Conservation (phyloP, 345 rosid genomes). For the Linum lewisii region DNA sequence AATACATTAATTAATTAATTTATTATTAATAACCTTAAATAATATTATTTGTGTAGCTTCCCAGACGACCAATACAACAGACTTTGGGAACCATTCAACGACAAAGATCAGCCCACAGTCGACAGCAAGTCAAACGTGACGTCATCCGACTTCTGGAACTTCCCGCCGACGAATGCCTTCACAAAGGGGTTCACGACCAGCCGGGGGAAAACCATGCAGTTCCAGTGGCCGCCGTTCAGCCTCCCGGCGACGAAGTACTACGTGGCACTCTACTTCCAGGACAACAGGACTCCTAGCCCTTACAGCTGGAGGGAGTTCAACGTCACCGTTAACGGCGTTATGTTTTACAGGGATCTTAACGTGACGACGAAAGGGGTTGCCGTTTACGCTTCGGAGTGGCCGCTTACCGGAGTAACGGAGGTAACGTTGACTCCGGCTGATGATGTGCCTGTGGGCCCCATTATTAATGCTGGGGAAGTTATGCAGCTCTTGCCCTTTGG, state of each 20-base stretch:
- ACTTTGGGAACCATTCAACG: slow-evolving; percentile 65
- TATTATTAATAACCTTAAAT: not conserved
- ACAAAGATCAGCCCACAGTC: slow-evolving; percentile 26
- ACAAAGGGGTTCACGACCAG: slow-evolving; percentile 41
- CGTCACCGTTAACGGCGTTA: slow-evolving; percentile 52
- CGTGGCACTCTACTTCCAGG: slow-evolving; percentile 77
- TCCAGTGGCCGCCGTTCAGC: slow-evolving; percentile 49
- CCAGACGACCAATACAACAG: slow-evolving; percentile 66
- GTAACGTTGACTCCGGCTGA: slow-evolving; percentile 45
- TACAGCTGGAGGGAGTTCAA: slow-evolving; percentile 70
- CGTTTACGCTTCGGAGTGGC: slow-evolving; percentile 59
- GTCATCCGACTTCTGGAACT: slow-evolving; percentile 58
- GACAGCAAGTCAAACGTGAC: slow-evolving; percentile 28
- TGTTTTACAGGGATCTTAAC: slow-evolving; percentile 44
- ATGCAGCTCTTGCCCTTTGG: slow-evolving; percentile 60
- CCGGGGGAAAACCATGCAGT: slow-evolving; percentile 39
- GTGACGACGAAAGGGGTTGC: slow-evolving; percentile 56
- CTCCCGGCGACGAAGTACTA: slow-evolving; percentile 62
- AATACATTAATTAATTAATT: too few relatives aligned
- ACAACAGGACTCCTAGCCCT: slow-evolving; percentile 42
- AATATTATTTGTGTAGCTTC: slow-evolving; percentile 28
- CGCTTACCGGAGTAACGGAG: slow-evolving; percentile 55
- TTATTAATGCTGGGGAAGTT: slow-evolving; percentile 77
- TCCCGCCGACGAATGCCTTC: slow-evolving; percentile 53
- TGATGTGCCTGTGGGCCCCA: slow-evolving; percentile 40